A percentile compares a stretch with the other conserved stretches of the same genome.
Conservation (phyloP, 139 green algal genomes). For the Chlamydomonas applanata region DNA sequence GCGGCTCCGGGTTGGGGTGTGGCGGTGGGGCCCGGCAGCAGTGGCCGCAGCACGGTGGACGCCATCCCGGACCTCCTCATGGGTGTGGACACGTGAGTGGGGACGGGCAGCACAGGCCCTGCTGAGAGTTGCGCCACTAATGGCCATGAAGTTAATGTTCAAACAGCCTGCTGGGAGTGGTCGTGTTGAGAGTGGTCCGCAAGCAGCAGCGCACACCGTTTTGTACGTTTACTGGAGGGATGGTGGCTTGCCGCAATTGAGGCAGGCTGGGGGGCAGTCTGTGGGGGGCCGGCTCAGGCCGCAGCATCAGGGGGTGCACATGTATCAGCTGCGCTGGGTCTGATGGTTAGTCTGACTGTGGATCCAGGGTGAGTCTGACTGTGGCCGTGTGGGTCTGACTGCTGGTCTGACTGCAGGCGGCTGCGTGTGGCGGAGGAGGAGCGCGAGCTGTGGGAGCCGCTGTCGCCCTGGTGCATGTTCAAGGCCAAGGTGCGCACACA, state of each 20-base stretch:
- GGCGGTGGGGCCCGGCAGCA: too few relatives aligned
- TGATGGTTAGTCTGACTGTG: too few relatives aligned
- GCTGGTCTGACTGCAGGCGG: not conserved
- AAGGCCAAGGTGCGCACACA: conserved; percentile 28
- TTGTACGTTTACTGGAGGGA: too few relatives aligned
- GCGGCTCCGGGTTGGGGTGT: not conserved
- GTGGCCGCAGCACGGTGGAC: not conserved
- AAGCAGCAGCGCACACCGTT: not conserved
- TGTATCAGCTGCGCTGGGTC: not conserved
- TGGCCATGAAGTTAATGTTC: too few relatives aligned
- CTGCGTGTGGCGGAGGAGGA: conserved; percentile 10
- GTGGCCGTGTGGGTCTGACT: not conserved
- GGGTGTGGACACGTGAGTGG: not conserved
- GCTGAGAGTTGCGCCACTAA: too few relatives aligned
- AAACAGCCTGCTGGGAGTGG: too few relatives aligned
- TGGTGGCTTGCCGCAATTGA: not conserved
- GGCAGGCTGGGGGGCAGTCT: not conserved
- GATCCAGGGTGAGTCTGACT: too few relatives aligned
- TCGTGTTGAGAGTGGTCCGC: too few relatives aligned
- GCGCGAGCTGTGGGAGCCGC: conserved; percentile 37
- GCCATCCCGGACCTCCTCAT: not conserved
- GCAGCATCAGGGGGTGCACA: not conserved
- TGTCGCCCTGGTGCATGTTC: conserved; percentile 62
- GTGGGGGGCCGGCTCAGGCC: too few relatives aligned
- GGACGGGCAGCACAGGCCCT: too few relatives aligned